Evolutionary conservation across 768 basidiomycete species (phyloP).

Genomic region (Russula ochroleuca): DNA sequence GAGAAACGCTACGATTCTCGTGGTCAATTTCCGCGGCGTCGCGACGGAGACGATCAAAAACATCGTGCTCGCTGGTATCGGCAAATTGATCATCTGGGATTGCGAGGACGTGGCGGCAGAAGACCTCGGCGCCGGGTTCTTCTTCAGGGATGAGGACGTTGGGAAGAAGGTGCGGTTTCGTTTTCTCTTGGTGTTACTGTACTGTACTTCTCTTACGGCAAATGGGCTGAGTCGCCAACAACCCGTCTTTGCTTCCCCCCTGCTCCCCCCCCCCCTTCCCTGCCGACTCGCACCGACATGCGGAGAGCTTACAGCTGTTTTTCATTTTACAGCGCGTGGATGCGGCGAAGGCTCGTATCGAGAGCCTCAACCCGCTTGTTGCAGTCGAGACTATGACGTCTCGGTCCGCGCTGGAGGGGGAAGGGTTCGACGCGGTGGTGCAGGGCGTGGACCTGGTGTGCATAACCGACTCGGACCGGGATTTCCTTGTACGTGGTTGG

Average conservation of each 20-base stretch:
- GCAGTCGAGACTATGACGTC: conserved; percentile 64
- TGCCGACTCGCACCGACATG: background rate
- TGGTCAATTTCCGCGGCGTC: conserved; percentile 72
- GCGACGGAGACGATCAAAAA: conserved; percentile 97
- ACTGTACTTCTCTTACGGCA: background rate
- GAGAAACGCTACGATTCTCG: conserved; percentile 87
- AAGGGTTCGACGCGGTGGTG: conserved; percentile 55
- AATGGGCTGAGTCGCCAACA: background rate
- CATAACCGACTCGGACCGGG: conserved; percentile 70
- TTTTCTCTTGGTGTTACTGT: background rate
- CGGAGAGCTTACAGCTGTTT: conserved; percentile 38
- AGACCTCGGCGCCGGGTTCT: conserved; percentile 90
- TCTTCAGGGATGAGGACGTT: conserved; percentile 90
- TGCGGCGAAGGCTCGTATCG: conserved; percentile 78
- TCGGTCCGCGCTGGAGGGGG: conserved; percentile 44
- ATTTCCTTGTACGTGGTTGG: conserved; percentile 57
- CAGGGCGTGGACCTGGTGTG: conserved; percentile 79
- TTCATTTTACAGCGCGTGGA: conserved; percentile 63
- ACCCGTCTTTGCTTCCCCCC: background rate
- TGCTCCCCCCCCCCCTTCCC: background rate
- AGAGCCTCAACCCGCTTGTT: conserved; percentile 90
- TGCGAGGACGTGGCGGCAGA: conserved; percentile 66
- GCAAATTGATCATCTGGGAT: conserved; percentile 83
- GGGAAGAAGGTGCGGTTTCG: conserved; percentile 67
- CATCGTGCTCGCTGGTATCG: conserved; percentile 94